These are phyloP conservation scores for Domatiomyces catenatus DNA, from an alignment of 2,329 filamentous ascomycete species.

Conservation along the genomic window DNA sequence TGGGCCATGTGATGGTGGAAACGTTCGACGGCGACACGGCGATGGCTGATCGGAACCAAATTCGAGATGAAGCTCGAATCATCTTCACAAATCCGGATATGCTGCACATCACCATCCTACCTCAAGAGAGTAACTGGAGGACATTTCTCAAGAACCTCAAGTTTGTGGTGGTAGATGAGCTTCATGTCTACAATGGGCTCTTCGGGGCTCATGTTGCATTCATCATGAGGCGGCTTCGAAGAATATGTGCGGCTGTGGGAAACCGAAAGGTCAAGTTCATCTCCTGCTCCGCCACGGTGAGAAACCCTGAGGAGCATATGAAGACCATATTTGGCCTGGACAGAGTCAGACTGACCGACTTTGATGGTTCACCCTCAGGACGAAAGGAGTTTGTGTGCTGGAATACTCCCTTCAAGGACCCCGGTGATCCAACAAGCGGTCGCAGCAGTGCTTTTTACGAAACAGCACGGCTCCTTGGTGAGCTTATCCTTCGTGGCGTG, in stretches of 20 bases:
- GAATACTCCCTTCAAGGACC: constrained; percentile 93
- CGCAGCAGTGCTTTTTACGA: constrained; percentile 70
- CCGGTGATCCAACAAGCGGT: constrained; percentile 70
- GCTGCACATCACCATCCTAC: constrained; percentile 85
- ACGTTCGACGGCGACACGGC: constrained; percentile 94
- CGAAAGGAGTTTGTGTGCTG: constrained; percentile 92
- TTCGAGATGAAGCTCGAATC: constrained; percentile 76
- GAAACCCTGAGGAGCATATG: constrained; percentile 85
- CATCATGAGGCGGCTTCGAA: constrained; percentile 76
- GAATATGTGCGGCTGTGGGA: constrained; percentile 79
- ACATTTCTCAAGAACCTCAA: constrained; percentile 75
- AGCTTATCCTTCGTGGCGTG: constrained; percentile 74
- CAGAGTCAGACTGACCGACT: constrained; percentile 66
- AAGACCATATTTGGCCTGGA: constrained; percentile 82
- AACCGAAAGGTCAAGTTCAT: constrained; percentile 79
- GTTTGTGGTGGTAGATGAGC: constrained; percentile 79
- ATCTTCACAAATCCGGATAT: constrained; percentile 98
- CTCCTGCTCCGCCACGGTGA: constrained; percentile 90
- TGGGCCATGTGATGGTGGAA: constrained; percentile 66
- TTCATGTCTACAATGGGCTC: constrained; percentile 92
- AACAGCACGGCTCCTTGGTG: constrained; percentile 78
- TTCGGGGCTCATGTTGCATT: constrained; percentile 89
- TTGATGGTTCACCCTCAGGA: constrained; percentile 82
- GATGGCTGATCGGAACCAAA: constrained; percentile 58
- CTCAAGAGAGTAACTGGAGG: constrained; percentile 81